phyloP scores from a whole-genome alignment of 129 eudicot genomes.

The Gnaphalium uliginosum region DNA sequence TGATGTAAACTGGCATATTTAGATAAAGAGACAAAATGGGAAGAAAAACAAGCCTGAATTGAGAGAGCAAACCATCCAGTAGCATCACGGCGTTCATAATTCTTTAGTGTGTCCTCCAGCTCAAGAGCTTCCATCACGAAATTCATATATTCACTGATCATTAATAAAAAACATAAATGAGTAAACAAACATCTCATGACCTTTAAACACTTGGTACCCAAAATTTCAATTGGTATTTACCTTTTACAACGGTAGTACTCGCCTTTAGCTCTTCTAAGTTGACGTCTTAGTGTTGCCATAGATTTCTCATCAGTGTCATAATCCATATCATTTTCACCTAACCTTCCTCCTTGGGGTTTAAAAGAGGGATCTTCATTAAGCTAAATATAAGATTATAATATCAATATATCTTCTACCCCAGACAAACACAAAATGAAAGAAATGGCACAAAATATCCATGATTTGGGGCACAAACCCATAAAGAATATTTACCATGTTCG shows the following conservation, averaged over 20 bases:
- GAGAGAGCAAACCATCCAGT: constrained; percentile 77
- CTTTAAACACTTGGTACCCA: not conserved
- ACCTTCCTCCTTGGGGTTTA: constrained; percentile 92
- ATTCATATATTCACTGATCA: constrained; percentile 73
- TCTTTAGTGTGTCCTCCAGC: constrained; percentile 91
- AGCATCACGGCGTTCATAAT: constrained; percentile 62
- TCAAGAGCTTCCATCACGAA: constrained; percentile 86
- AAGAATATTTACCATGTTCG: constrained; percentile 59
- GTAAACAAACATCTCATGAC: constrained; percentile 3
- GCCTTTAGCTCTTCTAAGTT: constrained; percentile 68
- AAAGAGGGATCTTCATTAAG: constrained; percentile 86
- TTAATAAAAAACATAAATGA: constrained; percentile 16
- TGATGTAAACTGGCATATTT: constrained; percentile 11
- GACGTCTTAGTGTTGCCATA: constrained; percentile 90
- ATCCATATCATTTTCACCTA: constrained; percentile 98
- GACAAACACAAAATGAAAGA: not conserved
- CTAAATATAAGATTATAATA: constrained; percentile 28
- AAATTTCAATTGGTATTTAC: constrained; percentile 27
- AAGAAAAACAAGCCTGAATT: constrained; percentile 38
- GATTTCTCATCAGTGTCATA: constrained; percentile 82
- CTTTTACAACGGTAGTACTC: constrained; percentile 84
- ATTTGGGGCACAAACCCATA: not conserved
- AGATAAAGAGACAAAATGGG: constrained; percentile 21
- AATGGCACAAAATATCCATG: not conserved
- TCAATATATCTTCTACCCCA: constrained; percentile 10